Evolutionary conservation across 371 early-diverging fungal species (phyloP).

Genomic region (Lichtheimia hyalospora): DNA sequence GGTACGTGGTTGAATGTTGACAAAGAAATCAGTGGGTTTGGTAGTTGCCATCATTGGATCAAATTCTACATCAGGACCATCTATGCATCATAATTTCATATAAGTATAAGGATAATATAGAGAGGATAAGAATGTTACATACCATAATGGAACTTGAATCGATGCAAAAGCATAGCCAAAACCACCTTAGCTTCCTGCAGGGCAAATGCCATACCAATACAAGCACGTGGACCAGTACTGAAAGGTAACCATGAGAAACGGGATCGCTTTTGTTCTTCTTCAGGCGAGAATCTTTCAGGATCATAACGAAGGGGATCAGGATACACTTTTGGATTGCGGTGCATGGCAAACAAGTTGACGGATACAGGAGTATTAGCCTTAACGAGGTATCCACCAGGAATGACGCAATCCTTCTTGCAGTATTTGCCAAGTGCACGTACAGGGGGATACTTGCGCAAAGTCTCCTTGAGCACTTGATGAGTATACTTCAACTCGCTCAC

Average conservation of each 20-base stretch:
- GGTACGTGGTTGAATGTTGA: slow-evolving; percentile 40
- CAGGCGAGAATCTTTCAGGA: slow-evolving; percentile 57
- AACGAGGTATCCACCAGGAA: slow-evolving; percentile 48
- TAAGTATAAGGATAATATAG: background rate
- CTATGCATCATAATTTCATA: slow-evolving; percentile 9
- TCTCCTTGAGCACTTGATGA: slow-evolving; percentile 53
- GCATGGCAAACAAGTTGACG: slow-evolving; percentile 38
- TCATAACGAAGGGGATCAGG: slow-evolving; percentile 49
- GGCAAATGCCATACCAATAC: slow-evolving; percentile 57
- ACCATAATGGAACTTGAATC: slow-evolving; percentile 40
- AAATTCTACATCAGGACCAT: slow-evolving; percentile 36
- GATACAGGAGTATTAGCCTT: slow-evolving; percentile 17
- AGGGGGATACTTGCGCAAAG: slow-evolving; percentile 54
- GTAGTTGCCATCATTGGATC: slow-evolving; percentile 37
- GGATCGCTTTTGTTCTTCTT: slow-evolving; percentile 54
- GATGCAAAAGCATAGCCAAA: slow-evolving; percentile 45
- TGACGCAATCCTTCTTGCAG: slow-evolving; percentile 50
- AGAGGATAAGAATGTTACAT: background rate
- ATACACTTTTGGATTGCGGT: slow-evolving; percentile 47
- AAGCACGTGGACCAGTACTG: slow-evolving; percentile 45
- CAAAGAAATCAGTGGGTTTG: slow-evolving; percentile 34
- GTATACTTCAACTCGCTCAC: slow-evolving; percentile 42
- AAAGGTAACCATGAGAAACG: slow-evolving; percentile 60
- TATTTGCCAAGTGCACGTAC: slow-evolving; percentile 42
- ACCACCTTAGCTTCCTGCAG: slow-evolving; percentile 62